Evolutionary conservation across 2,329 filamentous ascomycete genomes (phyloP), one percentile per base, ranked within the genome.

Genomic region (Akanthomyces uredinophilus): DNA sequence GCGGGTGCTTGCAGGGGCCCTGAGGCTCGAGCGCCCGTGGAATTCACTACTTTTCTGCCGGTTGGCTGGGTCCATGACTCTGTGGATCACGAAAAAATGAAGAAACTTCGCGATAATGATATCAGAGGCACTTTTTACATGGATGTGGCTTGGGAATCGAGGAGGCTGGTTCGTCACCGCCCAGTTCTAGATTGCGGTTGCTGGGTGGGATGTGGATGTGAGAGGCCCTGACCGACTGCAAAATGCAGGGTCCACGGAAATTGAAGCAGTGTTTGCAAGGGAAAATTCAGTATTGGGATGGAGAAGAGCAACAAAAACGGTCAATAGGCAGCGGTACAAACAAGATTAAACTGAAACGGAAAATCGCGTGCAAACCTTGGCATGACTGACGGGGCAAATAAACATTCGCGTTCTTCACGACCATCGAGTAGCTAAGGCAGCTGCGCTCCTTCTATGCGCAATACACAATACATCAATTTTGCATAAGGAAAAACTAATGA

Each of bases 241-340:
- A 11, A 63, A 62, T n/a, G 32, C 37, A 44, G 22, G 61, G 62
- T 49, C 49, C 61, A 13, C 22, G 57, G 50, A 65, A 22, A 64
- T 64, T 64, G 63, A 52, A 57, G 24, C 47, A 41, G 47, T 52
- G 6, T 10, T 18, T 18, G 41, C 7, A 32, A 29, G 11, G 18
- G 7, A 43, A 43, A 5, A 10, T 29, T 43, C 27, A 6, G 27
- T 29, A 5, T 3, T 11, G 1, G 2, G 18, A 43, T 16, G 37
- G 22, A 64, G 10, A 43, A 16, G 27, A 29, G 27, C 6, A 11
- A n/a, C n/a, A n/a, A n/a, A 11, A 16, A 16, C 7, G 27, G 27
- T 29, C 13, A 39, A 14, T 39, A 39, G 37, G 37, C 32, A 39
- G 37, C 37, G 16, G 16, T 39, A n/a, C n/a, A 4, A 39, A 39